Evolutionary conservation across 495 filamentous ascomycete species (phyloP), one percentile per base, ranked within the genome.

Genomic region (Bathelium albidoporum): DNA sequence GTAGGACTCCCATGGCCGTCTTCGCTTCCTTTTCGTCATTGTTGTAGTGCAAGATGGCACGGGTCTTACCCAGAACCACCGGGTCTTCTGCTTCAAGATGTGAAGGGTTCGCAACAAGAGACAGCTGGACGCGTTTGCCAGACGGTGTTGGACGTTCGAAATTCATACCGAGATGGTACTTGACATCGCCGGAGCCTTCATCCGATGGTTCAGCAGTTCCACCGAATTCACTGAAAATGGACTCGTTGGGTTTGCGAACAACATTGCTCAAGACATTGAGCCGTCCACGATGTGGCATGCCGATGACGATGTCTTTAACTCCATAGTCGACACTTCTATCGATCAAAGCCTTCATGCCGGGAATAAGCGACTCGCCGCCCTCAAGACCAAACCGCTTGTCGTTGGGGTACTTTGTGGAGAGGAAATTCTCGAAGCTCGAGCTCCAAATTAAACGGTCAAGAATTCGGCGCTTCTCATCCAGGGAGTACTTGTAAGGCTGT

Each of bases 141-240:
- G 95, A 97, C 61, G 94, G 94, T 24, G 94, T 98, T 34, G 94
- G 94, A 59, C 94, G 90, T 79, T 98, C 95, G 71, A 98, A 98
- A 80, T 97, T 97, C 94, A 98, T 98, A 70, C 94, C 94, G 71
- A 98, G 78, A 79, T 98, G 94, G 78, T 98, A 98, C 76, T 98
- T 98, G 74, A 98, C 94, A 75, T 98, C 94, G 66, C 94, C 94
- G 59, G 95, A 97, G 63, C 94, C 94, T 77, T 97, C 94, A 70
- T 98, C 94, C 64, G 87, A 86, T 29, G 91, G 88, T 70, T 90
- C 93, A 36, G 89, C 78, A 43, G 89, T 89, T 65, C 94, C 94
- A 63, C 88, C 89, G 70, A 98, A 98, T 77, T 98, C 94, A 76
- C 89, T 95, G 80, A 98, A 98, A 75, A 98, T 97, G 63, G 95